Base-by-base conservation (phyloP, 257 asterid species). In the Jaltomata sinuosa region DNA sequence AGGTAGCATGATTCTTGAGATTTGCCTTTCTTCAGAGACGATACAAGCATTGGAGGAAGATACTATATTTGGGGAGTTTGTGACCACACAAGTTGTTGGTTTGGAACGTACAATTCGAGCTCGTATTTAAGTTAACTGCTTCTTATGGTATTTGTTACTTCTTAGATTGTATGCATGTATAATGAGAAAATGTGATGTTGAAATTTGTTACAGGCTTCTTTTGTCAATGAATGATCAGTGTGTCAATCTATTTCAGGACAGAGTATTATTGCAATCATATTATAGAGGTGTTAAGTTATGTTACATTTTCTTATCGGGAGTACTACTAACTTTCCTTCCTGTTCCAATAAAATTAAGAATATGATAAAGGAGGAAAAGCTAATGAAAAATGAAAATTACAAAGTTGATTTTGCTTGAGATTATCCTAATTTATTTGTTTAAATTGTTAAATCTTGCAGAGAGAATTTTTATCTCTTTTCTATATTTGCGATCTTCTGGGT, bases 1-100 rank as follows among this genome's bases (percentile, higher is more conserved):
- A 5, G 93, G 91, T 15, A 91, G 94, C 12, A 83, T 93, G 12
- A 94, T 91, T 8, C 88, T 87, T 0, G 93, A 94, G 38, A 83
- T 85, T 64, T 91, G 90, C 82, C 83, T 91, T 34, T 83, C 84
- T 15, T 84, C 88, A 42, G 85, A 87, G 82, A 85, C 87, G 0
- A 7, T 91, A 87, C 19, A 14, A 18, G 88, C 87, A 1, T 25
- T 90, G 85, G 92, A 67, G 50, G 68, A 68, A 6, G 93, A 89
- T 25, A 64, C 31, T 3, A 93, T 89, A 79, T 89, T 92, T 82
- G 81, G 89, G 86, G 85, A 88, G 40, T 79, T 34, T 45, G 84
- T 87, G 11, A 62, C 32, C 0, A 25, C 54, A 16, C 29, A 1
- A 21, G 21, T 40, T 72, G 34, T 6, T 72, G 54, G 53, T 11